Evolutionary conservation across 1,139 yeast species (phyloP).

Genomic region (Scheffersomyces insectosa): DNA sequence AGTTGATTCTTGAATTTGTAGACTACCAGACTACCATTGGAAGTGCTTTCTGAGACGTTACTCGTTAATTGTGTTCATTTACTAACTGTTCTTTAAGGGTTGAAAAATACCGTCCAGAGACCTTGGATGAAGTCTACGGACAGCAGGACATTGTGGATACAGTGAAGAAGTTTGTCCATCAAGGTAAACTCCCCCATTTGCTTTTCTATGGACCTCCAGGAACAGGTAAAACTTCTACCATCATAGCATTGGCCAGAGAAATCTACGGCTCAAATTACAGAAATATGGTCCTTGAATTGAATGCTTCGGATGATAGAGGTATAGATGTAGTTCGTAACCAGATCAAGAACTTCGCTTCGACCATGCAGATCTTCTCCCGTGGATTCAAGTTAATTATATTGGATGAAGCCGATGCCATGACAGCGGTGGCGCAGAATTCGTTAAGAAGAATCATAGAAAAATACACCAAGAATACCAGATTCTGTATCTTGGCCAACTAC

Average conservation of each 20-base stretch:
- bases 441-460: conserved; percentile 89
- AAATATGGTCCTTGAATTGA: conserved; percentile 88
- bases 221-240: conserved; percentile 94
- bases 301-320: conserved; percentile 86
- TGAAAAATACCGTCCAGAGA: conserved; percentile 89
- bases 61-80: background rate
- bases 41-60: too few relatives aligned
- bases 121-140: conserved; percentile 85
- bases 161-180: conserved; percentile 79
- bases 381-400: conserved; percentile 88
- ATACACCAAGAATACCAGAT: conserved; percentile 91
- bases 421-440: conserved; percentile 95
- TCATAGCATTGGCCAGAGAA: conserved; percentile 85
- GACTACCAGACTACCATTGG: too few relatives aligned
- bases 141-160: conserved; percentile 83
- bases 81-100: conserved; percentile 56
- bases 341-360: conserved; percentile 81
- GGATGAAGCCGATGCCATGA: conserved; percentile 99
- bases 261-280: conserved; percentile 84
- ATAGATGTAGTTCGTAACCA: conserved; percentile 84
- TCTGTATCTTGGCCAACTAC: conserved; percentile 94
- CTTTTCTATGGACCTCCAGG: conserved; percentile 98
- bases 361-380: conserved; percentile 81
- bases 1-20: too few relatives aligned
- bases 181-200: conserved; percentile 84